Evolutionary conservation across 2,329 filamentous ascomycete species (phyloP).

Genomic region (Phaeosphaeria sp.): DNA sequence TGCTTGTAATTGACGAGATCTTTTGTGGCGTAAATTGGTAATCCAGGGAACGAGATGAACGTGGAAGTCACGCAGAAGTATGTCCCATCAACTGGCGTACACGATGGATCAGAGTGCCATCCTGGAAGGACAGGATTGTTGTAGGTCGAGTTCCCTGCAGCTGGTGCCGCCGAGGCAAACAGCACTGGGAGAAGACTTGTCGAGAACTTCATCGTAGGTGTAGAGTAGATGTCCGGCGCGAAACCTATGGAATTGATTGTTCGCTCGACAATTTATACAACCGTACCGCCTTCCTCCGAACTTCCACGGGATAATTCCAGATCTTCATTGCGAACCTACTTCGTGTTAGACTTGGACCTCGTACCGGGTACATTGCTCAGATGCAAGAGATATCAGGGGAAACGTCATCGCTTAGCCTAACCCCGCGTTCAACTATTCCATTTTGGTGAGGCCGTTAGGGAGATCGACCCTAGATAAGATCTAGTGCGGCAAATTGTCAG

Average conservation of each 20-base stretch:
- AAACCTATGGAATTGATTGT: not conserved
- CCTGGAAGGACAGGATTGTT: constrained; percentile 58
- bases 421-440: not conserved
- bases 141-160: constrained; percentile 12
- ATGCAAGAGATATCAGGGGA: not conserved
- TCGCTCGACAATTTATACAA: not conserved
- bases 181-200: not conserved
- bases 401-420: not conserved
- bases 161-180: not conserved
- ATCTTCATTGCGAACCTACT: not conserved
- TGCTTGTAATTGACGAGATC: constrained; percentile 47
- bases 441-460: not conserved
- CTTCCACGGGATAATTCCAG: not conserved
- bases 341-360: not conserved
- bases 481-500: not conserved
- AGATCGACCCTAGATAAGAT: not conserved
- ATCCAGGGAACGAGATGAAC: constrained; percentile 60
- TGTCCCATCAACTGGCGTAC: constrained; percentile 50
- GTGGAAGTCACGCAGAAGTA: constrained; percentile 61
- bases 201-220: not conserved
- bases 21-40: constrained; percentile 59
- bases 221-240: not conserved
- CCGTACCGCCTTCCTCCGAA: not conserved
- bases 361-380: not conserved
- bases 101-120: constrained; percentile 58